phyloP scores from a whole-genome alignment of 768 basidiomycete species.

The Dacryopinax primogenitus region DNA sequence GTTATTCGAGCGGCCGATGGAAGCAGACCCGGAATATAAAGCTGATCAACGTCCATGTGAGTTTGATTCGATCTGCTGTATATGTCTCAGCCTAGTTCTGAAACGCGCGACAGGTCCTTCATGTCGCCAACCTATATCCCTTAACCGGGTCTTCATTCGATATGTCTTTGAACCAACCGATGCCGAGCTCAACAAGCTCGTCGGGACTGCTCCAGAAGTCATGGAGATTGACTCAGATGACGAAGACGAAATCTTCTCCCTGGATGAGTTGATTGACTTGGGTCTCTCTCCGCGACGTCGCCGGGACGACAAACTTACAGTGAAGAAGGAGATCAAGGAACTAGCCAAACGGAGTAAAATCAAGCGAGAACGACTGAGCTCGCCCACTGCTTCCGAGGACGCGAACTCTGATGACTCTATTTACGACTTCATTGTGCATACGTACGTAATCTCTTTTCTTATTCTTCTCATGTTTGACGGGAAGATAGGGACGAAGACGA shows the following conservation, averaged over 20 bases:
- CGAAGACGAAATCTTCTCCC: conserved; percentile 27
- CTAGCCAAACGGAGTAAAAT: conserved; percentile 16
- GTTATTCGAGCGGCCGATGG: conserved; percentile 34
- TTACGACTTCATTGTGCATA: conserved; percentile 11
- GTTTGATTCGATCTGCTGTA: conserved; percentile 20
- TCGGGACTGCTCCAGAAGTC: not conserved
- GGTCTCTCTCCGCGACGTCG: not conserved
- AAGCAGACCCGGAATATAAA: conserved; percentile 28
- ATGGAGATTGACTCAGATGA: conserved; percentile 22
- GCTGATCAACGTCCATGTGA: conserved; percentile 44
- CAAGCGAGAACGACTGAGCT: not conserved
- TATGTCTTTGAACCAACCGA: conserved; percentile 50
- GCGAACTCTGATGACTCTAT: conserved; percentile 12
- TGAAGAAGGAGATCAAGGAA: conserved; percentile 13
- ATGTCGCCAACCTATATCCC: conserved; percentile 42
- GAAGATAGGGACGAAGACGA: conserved; percentile 39
- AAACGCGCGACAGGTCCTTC: conserved; percentile 37
- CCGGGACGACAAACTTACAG: no score
- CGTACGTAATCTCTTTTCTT: not conserved
- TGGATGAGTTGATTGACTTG: not conserved
- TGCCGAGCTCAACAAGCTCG: conserved; percentile 35
- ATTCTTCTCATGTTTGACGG: conserved; percentile 36
- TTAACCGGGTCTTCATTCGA: conserved; percentile 40
- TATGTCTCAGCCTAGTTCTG: not conserved
- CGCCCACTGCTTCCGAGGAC: not conserved